Base-by-base conservation (phyloP, 371 early-diverging fungal genomes). In the Conidiobolus incongruus region DNA sequence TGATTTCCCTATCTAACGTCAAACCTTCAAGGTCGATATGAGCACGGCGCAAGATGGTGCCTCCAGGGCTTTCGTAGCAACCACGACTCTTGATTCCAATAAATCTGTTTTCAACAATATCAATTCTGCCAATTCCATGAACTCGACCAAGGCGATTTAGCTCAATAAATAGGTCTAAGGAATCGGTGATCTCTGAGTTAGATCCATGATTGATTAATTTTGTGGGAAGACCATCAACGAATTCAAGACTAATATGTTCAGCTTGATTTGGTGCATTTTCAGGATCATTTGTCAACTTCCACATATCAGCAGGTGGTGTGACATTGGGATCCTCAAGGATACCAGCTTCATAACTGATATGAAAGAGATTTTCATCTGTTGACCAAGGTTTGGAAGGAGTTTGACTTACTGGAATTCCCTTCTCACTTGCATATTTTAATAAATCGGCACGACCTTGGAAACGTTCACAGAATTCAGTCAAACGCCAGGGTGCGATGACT, bases 301-400 rank as follows among this genome's bases (percentile, higher is more conserved):
- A 93, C 93, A 91, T 92, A 52, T 93, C 89, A 60, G 70, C 74
- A 53, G 92, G 91, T 45, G 95, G 92, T 22, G 89, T 88, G 41
- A 74, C 68, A 56, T 79, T 70, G 44, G 96, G 96, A 54, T 95
- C 89, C 58, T 84, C 82, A 23, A 94, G 77, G 47, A 92, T 86
- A 57, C 92, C 93, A 48, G 92, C 95, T 64, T 94, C 95, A 53
- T 83, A 92, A 24, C 87, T 86, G 61, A 91, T 94, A 64, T 94
- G 95, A 77, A 80, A 93, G 57, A 95, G 59, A 72, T 93, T 95
- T 66, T 92, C 96, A 61, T 95, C 96, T n/a, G 91, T 92, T 11
- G 87, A 86, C 92, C 92, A 95, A 34, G 96, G 93, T 72, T 92
- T 90, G 58, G 84, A 76, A 28, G 77, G 71, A 16, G 96, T 93